A percentile compares a stretch with the other conserved stretches of the same genome.
Evolutionary conservation across 768 basidiomycete genomes (phyloP).

Genomic region (Leucocoprinus sp.): DNA sequence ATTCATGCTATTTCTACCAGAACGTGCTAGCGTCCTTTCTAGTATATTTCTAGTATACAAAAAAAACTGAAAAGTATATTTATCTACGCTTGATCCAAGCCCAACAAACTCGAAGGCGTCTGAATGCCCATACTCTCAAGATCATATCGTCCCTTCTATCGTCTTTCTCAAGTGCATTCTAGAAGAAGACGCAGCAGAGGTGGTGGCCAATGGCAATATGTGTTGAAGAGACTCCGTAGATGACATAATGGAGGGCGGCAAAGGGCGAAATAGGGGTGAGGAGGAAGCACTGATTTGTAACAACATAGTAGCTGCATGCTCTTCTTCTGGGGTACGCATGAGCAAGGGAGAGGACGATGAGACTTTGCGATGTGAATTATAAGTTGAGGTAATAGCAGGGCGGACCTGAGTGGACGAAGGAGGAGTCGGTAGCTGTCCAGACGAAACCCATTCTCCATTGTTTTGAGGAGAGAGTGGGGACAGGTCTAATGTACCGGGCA

Average conservation of each 20-base stretch:
- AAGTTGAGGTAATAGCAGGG: slow-evolving; percentile 27
- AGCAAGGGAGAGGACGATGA: slow-evolving; percentile 16
- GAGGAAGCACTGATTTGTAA: slow-evolving; percentile 50
- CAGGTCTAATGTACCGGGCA: slow-evolving; percentile 29
- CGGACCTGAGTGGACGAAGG: slow-evolving; percentile 47
- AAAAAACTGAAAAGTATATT: too few relatives aligned
- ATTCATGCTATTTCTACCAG: too few relatives aligned
- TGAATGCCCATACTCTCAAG: not conserved
- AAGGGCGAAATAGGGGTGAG: slow-evolving; percentile 24
- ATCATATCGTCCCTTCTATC: not conserved
- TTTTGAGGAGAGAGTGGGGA: slow-evolving; percentile 3
- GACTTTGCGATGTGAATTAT: slow-evolving; percentile 5
- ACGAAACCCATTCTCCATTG: slow-evolving; percentile 13
- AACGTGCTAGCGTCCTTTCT: too few relatives aligned
- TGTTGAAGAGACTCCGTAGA: not conserved
- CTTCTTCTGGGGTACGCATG: slow-evolving; percentile 52
- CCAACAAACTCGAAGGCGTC: slow-evolving; percentile 7
- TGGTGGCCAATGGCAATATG: not conserved
- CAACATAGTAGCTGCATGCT: slow-evolving; percentile 59
- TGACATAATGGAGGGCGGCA: slow-evolving; percentile 5
- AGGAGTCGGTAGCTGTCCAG: slow-evolving; percentile 42
- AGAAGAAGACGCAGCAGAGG: not conserved
- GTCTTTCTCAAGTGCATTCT: not conserved
- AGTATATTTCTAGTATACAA: too few relatives aligned
- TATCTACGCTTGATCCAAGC: too few relatives aligned